These are phyloP conservation scores for Globisporangium viniferum DNA, from an alignment of 352 stramenopile genomes.

Conservation along the genomic window DNA sequence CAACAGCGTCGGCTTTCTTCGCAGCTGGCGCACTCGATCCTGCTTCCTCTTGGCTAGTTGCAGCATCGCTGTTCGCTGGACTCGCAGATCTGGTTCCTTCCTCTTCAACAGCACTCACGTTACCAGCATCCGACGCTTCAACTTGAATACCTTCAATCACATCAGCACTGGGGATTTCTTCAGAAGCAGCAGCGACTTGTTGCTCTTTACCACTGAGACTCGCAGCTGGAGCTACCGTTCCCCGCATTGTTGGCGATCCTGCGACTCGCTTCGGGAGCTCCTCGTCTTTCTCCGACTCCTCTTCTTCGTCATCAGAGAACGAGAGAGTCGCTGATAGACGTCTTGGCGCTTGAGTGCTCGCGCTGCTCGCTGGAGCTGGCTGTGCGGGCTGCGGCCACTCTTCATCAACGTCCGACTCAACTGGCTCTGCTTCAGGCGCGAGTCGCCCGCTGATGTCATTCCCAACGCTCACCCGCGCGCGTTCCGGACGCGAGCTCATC, in stretches of 20 bases:
- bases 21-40: not conserved
- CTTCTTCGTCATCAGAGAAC: constrained; percentile 9
- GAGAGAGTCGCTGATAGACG: not conserved
- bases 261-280: constrained; percentile 19
- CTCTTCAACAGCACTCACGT: not conserved
- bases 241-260: not conserved
- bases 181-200: not conserved
- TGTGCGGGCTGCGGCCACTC: constrained; percentile 31
- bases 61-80: not conserved
- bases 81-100: not conserved
- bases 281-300: constrained; percentile 38
- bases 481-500: not conserved
- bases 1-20: not conserved
- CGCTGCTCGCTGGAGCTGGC: constrained; percentile 8
- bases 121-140: not conserved
- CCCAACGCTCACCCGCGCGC: not conserved
- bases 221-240: not conserved
- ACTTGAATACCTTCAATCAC: no score
- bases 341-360: constrained; percentile 5
- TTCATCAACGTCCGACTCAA: constrained; percentile 66
- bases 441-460: not conserved
- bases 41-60: not conserved
- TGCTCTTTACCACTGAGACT: not conserved
- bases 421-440: constrained; percentile 14
- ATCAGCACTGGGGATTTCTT: not conserved